A percentile compares a stretch with the other conserved stretches of the same genome.
These are phyloP conservation scores for Tothia fuscella DNA, from an alignment of 2,329 filamentous ascomycete species.

Conservation along the genomic window DNA sequence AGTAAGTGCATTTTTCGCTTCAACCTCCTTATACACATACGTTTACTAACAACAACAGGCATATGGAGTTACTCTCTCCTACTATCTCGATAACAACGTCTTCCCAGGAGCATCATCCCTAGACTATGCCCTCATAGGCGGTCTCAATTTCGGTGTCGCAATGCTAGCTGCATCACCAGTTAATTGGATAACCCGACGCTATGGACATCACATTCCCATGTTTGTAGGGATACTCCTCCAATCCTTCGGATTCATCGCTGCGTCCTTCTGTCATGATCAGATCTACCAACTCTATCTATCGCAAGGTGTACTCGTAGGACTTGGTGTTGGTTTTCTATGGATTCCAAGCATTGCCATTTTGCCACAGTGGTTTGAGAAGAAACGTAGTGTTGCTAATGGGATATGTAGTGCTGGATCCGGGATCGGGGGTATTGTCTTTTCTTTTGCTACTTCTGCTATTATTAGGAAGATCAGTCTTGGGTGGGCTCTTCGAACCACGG, in stretches of 20 bases:
- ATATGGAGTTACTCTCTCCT: constrained; percentile 33
- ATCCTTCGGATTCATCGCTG: constrained; percentile 23
- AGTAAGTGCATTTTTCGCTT: constrained; percentile 10
- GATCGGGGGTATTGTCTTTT: constrained; percentile 27
- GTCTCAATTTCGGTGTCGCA: constrained; percentile 25
- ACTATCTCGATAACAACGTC: constrained; percentile 25
- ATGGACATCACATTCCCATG: constrained; percentile 22
- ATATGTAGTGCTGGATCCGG: constrained; percentile 29
- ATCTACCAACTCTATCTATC: constrained; percentile 31
- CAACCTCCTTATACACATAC: neutral
- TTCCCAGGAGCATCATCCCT: constrained; percentile 24
- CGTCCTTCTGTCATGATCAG: constrained; percentile 24
- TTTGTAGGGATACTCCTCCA: constrained; percentile 23
- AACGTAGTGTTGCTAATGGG: constrained; percentile 29
- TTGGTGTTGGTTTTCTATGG: constrained; percentile 30
- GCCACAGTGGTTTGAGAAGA: constrained; percentile 31
- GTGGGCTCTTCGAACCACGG: constrained; percentile 33
- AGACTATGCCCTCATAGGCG: constrained; percentile 30
- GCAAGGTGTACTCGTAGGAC: constrained; percentile 30
- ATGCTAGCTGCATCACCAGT: constrained; percentile 25
- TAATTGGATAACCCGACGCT: constrained; percentile 18
- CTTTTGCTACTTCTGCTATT: constrained; percentile 19
- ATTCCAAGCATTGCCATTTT: constrained; percentile 27
- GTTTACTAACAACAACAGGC: constrained; percentile 13
- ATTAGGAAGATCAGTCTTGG: constrained; percentile 23